Percentiles rank a stretch among this genome's conserved stretches.
Evolutionary conservation across 805 yeast genomes (phyloP).

Genomic region (Cyberlindnera euphorbiae): DNA sequence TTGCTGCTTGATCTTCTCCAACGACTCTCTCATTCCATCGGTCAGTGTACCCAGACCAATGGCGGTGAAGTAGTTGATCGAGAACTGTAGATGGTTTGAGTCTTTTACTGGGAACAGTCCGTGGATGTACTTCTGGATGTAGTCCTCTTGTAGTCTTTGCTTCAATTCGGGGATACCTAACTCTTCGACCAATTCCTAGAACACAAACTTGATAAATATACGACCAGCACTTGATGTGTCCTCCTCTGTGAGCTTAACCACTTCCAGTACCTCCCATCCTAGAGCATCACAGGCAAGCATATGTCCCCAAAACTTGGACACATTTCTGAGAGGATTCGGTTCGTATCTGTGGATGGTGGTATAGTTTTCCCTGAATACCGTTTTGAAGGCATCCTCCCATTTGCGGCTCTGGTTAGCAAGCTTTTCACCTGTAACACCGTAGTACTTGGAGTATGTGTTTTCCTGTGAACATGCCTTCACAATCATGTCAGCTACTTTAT

Average conservation of each 20-base stretch:
- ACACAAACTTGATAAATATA: constrained; percentile 73
- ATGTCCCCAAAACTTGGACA: constrained; percentile 86
- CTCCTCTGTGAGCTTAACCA: constrained; percentile 57
- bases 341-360: constrained; percentile 59
- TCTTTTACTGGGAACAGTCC: constrained; percentile 63
- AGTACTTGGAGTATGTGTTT: constrained; percentile 78
- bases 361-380: constrained; percentile 54
- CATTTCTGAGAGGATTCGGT: constrained; percentile 66
- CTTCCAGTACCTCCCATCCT: constrained; percentile 55
- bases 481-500: constrained; percentile 63
- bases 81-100: constrained; percentile 58
- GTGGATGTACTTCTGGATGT: constrained; percentile 40
- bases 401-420: constrained; percentile 43
- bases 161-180: constrained; percentile 54
- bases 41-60: constrained; percentile 84
- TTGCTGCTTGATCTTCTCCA: constrained; percentile 25
- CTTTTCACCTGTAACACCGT: constrained; percentile 71
- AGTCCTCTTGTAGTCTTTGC: constrained; percentile 47
- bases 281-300: constrained; percentile 65
- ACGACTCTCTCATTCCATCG: constrained; percentile 66
- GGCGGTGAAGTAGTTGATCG: constrained; percentile 90
- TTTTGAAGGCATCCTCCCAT: constrained; percentile 56
- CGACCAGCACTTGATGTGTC: constrained; percentile 78
- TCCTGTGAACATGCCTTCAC: constrained; percentile 82
- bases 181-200: constrained; percentile 75